A percentile compares a stretch with the other conserved stretches of the same genome.
Evolutionary conservation across 352 stramenopile genomes (phyloP).

Genomic region (Aphanomyces invadans): DNA sequence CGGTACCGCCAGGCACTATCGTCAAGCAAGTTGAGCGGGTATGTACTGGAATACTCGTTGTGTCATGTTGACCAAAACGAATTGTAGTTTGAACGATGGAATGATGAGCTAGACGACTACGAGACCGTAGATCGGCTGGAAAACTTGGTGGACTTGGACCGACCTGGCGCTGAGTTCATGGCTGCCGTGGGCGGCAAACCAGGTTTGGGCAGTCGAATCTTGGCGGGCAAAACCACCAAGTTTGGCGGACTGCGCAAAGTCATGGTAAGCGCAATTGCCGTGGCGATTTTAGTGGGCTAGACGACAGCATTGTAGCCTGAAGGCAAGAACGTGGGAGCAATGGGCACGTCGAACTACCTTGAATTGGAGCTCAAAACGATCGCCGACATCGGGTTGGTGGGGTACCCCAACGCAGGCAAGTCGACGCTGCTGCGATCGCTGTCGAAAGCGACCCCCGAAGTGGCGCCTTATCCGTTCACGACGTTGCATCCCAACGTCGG

Average conservation of each 20-base stretch:
- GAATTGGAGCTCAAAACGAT: constrained; percentile 98
- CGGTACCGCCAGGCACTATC: constrained; percentile 79
- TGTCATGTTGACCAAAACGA: too few relatives aligned
- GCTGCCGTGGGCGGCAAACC: constrained; percentile 75
- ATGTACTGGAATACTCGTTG: too few relatives aligned
- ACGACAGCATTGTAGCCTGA: constrained; percentile 31
- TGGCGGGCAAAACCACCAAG: constrained; percentile 72
- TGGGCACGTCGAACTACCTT: constrained; percentile 91
- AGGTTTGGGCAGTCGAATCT: constrained; percentile 77
- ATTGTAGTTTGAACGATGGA: constrained; percentile 54
- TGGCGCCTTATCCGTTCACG: constrained; percentile 97
- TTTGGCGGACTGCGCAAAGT: constrained; percentile 75
- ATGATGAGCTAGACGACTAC: constrained; percentile 54
- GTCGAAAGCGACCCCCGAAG: constrained; percentile 88
- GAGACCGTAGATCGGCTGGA: constrained; percentile 79
- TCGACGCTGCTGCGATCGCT: constrained; percentile 91
- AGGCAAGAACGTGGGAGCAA: constrained; percentile 74
- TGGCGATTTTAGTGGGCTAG: not conserved
- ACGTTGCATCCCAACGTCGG: constrained; percentile 95
- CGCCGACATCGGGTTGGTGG: constrained; percentile 97
- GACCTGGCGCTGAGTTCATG: constrained; percentile 54
- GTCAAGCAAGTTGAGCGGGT: constrained; percentile 80
- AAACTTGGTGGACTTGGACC: constrained; percentile 69
- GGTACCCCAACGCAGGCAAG: constrained; percentile 99
- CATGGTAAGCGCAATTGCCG: constrained; percentile 34